A percentile compares a stretch with the other conserved stretches of the same genome.
Evolutionary conservation across 352 stramenopile genomes (phyloP).

Genomic region (Phytophthora tentaculata): DNA sequence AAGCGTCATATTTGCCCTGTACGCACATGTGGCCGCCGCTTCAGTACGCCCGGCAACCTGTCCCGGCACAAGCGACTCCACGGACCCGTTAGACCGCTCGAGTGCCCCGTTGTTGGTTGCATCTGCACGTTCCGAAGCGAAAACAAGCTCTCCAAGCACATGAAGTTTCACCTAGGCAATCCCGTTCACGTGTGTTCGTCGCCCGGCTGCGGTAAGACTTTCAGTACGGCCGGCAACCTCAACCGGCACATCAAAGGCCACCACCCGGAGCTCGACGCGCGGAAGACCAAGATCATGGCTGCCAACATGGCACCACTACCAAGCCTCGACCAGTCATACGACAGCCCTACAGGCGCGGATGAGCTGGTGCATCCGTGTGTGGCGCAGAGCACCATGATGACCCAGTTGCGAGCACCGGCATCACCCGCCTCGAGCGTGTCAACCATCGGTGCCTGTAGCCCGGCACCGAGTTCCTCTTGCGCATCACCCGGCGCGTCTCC

Average conservation of each 20-base stretch:
- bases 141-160: constrained; percentile 70
- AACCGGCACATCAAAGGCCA: constrained; percentile 70
- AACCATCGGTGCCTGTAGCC: constrained; percentile 18
- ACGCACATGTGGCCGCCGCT: constrained; percentile 51
- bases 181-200: constrained; percentile 51
- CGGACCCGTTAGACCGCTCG: constrained; percentile 52
- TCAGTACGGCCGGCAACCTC: constrained; percentile 65
- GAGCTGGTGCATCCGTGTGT: constrained; percentile 13
- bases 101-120: constrained; percentile 53
- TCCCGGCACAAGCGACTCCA: constrained; percentile 69
- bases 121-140: constrained; percentile 61
- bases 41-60: constrained; percentile 65
- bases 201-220: constrained; percentile 58
- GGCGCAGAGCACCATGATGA: constrained; percentile 9
- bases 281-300: constrained; percentile 29
- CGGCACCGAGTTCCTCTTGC: constrained; percentile 23
- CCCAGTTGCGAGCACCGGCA: constrained; percentile 3
- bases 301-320: constrained; percentile 13
- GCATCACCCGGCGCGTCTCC: constrained; percentile 12
- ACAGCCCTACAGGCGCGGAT: constrained; percentile 38
- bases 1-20: constrained; percentile 62
- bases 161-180: constrained; percentile 66
- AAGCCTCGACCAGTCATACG: constrained; percentile 27
- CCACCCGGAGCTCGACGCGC: constrained; percentile 42
- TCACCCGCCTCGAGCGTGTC: constrained; percentile 27